Evolutionary conservation across 2,329 filamentous ascomycete genomes (phyloP).

Genomic region (Alternaria conjuncta): DNA sequence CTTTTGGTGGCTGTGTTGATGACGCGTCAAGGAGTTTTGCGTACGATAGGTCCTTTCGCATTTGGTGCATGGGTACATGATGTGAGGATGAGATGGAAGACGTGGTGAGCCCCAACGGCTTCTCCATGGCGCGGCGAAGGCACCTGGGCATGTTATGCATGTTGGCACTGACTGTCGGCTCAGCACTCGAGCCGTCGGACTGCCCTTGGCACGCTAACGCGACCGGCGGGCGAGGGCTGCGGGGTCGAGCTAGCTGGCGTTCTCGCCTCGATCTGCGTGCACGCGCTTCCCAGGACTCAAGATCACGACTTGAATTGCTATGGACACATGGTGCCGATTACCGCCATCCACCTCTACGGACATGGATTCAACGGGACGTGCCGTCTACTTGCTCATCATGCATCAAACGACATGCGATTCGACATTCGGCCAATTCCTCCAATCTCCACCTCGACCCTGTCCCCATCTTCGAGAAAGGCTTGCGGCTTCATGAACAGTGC

Average conservation of each 20-base stretch:
- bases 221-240: neutral
- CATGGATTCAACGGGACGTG: too few relatives aligned
- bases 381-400: too few relatives aligned
- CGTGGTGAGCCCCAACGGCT: neutral
- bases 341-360: too few relatives aligned
- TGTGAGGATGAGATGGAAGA: neutral
- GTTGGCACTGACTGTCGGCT: neutral
- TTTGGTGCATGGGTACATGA: neutral
- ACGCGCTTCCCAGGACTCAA: too few relatives aligned
- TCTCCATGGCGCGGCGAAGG: neutral
- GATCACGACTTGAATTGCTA: too few relatives aligned
- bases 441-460: conserved; percentile 44
- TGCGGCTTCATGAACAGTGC: conserved; percentile 51
- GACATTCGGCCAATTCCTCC: neutral
- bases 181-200: neutral
- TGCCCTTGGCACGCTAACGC: neutral
- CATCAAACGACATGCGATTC: too few relatives aligned
- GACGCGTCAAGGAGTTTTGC: neutral
- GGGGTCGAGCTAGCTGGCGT: too few relatives aligned
- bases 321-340: too few relatives aligned
- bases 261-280: too few relatives aligned
- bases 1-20: neutral
- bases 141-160: neutral
- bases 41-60: neutral
- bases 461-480: conserved; percentile 44